phyloP scores from a whole-genome alignment of 148 eudicot genomes.

The Pharnaceum exiguum region DNA sequence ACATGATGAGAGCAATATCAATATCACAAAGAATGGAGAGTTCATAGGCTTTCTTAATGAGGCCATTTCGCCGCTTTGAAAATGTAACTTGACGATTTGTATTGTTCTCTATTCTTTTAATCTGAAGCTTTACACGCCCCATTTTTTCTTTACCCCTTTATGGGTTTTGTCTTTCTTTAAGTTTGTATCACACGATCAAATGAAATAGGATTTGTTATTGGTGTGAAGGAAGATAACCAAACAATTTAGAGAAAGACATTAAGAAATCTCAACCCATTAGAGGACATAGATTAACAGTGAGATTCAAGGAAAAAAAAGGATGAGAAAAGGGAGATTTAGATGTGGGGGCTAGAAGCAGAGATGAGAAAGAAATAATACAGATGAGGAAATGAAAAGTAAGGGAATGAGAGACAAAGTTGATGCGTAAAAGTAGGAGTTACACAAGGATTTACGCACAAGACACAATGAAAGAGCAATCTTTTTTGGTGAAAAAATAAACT shows the following conservation, averaged over 20 bases:
- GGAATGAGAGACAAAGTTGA: constrained; percentile 12
- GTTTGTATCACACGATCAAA: neutral
- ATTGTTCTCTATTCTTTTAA: constrained; percentile 60
- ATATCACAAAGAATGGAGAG: constrained; percentile 73
- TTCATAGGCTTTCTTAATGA: constrained; percentile 81
- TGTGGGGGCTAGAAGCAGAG: neutral
- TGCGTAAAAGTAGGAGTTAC: constrained; percentile 16
- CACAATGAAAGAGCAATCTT: no score
- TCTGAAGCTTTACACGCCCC: constrained; percentile 80
- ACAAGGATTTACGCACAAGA: constrained; percentile 5
- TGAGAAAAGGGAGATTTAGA: neutral
- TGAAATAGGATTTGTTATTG: no score
- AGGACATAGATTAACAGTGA: neutral
- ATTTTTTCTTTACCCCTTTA: constrained; percentile 13
- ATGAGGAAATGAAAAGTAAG: neutral
- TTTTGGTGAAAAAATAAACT: no score
- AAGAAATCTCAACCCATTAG: neutral
- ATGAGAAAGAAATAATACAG: neutral
- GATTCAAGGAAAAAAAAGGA: neutral
- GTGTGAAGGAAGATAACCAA: no score
- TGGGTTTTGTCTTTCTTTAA: no score
- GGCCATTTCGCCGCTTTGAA: constrained; percentile 82
- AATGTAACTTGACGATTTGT: constrained; percentile 84
- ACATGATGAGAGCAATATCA: constrained; percentile 71
- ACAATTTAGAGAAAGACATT: no score